Percentiles rank a stretch among this genome's conserved stretches.
Conservation (phyloP, 1,284 basidiomycete species). For the Pseudomicrostroma phylloplanum region DNA sequence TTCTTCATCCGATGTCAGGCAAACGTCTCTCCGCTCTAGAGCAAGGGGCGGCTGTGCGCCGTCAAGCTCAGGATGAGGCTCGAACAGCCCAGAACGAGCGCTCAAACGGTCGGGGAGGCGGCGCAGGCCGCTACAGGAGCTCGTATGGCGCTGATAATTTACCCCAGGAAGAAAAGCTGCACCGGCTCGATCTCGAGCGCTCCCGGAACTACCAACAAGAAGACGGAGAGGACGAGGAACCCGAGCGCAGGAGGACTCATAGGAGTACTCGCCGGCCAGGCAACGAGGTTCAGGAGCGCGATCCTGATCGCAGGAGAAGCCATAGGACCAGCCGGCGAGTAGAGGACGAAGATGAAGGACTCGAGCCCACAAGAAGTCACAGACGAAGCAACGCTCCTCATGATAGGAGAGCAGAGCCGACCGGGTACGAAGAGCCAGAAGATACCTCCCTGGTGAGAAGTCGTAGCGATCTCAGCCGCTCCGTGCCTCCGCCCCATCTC, state of each 20-base stretch:
- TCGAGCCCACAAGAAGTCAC: background rate
- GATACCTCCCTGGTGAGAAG: no score
- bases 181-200: background rate
- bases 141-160: no score
- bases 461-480: no score
- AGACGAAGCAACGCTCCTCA: background rate
- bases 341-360: background rate
- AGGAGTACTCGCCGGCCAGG: background rate
- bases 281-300: background rate
- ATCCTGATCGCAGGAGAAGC: constrained; percentile 3
- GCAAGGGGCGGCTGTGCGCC: constrained; percentile 6
- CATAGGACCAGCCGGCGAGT: background rate
- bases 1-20: no score
- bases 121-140: no score
- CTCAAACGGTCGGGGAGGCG: background rate
- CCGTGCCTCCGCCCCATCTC: no score
- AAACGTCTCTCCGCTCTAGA: background rate
- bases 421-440: background rate
- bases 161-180: no score
- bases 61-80: background rate
- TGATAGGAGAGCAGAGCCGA: background rate
- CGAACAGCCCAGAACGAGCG: background rate
- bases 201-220: background rate
- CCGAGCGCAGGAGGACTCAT: background rate
- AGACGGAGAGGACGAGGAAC: background rate